phyloP scores from a whole-genome alignment of 2,329 filamentous ascomycete genomes.

The Sclerotinia trifoliorum region DNA sequence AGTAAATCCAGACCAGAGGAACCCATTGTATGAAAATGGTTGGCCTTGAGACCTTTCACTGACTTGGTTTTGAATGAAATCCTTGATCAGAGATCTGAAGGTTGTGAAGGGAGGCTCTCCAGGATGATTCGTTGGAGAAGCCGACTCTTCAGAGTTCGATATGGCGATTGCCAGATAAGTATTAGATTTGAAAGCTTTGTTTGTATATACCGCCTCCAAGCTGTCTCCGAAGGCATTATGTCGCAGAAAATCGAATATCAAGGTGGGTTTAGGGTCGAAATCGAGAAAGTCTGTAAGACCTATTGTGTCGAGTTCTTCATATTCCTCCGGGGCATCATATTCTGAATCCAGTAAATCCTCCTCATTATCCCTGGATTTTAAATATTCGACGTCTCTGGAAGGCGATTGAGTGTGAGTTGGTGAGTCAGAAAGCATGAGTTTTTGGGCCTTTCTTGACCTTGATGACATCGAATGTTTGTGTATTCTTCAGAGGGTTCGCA shows the following conservation, averaged over 20 bases:
- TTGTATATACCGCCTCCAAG: conserved; percentile 60
- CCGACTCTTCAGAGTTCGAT: not conserved
- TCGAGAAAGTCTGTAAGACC: conserved; percentile 60
- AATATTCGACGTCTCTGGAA: conserved; percentile 6
- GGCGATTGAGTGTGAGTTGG: conserved; percentile 11
- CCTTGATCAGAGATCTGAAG: conserved; percentile 14
- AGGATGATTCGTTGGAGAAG: not conserved
- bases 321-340: not conserved
- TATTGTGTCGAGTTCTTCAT: conserved; percentile 13
- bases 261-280: conserved; percentile 70
- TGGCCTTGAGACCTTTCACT: not conserved
- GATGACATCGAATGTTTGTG: conserved; percentile 9
- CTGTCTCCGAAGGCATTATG: conserved; percentile 42
- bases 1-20: conserved; percentile 16
- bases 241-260: conserved; percentile 58
- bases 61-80: conserved; percentile 10
- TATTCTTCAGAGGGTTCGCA: conserved; percentile 5
- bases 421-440: conserved; percentile 20
- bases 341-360: conserved; percentile 3
- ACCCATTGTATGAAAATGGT: conserved; percentile 11
- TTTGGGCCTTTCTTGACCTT: conserved; percentile 19
- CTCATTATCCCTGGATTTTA: conserved; percentile 11
- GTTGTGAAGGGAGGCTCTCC: not conserved
- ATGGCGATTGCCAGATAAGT: not conserved
- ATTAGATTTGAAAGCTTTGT: conserved; percentile 43